phyloP scores from a whole-genome alignment of 129 eudicot species.

The Dittrichia graveolens region DNA sequence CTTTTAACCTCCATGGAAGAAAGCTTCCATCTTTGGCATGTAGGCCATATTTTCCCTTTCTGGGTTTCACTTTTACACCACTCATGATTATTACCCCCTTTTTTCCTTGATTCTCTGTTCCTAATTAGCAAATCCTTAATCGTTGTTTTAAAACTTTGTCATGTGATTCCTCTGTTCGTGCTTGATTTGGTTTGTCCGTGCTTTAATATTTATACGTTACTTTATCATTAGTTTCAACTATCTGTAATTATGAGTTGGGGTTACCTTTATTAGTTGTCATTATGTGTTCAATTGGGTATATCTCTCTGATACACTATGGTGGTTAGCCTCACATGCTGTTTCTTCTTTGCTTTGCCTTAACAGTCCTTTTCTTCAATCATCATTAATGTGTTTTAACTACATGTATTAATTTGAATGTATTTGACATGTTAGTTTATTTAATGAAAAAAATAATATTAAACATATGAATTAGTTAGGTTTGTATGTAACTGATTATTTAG shows the following conservation, averaged over 20 bases:
- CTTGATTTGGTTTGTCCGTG: constrained; percentile 21
- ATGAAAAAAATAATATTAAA: background rate
- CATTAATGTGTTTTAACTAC: constrained; percentile 22
- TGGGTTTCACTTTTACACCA: constrained; percentile 19
- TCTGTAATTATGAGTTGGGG: constrained; percentile 27
- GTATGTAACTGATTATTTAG: too few relatives aligned
- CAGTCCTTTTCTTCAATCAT: background rate
- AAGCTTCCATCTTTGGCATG: constrained; percentile 24
- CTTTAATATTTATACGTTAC: constrained; percentile 24
- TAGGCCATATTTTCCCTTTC: constrained; percentile 33
- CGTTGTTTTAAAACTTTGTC: constrained; percentile 32
- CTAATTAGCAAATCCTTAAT: constrained; percentile 16
- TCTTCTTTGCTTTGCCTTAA: background rate
- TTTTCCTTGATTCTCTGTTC: background rate
- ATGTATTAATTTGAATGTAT: background rate
- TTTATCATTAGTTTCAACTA: constrained; percentile 33
- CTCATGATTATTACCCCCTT: constrained; percentile 26
- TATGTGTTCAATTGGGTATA: constrained; percentile 25
- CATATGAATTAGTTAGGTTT: too few relatives aligned
- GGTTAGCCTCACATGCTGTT: constrained; percentile 42
- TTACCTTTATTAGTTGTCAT: constrained; percentile 37
- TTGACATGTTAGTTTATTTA: background rate
- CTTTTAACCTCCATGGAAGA: constrained; percentile 10
- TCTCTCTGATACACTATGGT: constrained; percentile 22
- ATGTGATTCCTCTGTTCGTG: constrained; percentile 46